Percentiles rank a stretch among this genome's conserved stretches.
These are phyloP conservation scores for Stagonosporopsis rhizophila DNA, from an alignment of 2,329 filamentous ascomycete species.

Conservation along the genomic window DNA sequence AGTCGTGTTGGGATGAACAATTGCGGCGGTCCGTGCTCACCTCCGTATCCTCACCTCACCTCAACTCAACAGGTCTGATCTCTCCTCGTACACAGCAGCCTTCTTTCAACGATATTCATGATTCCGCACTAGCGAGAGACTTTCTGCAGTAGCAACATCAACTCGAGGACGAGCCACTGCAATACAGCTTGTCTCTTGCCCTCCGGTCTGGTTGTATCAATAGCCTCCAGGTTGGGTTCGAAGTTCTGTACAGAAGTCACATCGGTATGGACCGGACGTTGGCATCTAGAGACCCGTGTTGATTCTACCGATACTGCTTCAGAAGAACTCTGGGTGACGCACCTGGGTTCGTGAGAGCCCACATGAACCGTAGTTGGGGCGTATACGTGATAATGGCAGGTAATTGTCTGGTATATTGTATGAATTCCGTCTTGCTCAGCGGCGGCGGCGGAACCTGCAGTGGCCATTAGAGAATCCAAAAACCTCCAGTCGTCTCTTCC, in stretches of 20 bases:
- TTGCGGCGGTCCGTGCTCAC: conserved; percentile 38
- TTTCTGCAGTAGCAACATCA: conserved; percentile 11
- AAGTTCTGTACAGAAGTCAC: background rate
- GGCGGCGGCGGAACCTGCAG: conserved; percentile 12
- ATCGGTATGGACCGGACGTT: background rate
- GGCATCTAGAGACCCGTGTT: background rate
- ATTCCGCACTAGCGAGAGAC: background rate
- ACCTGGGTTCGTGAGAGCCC: background rate
- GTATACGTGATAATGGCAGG: conserved; percentile 21
- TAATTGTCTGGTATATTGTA: conserved; percentile 13
- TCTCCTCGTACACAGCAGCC: background rate
- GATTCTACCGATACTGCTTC: background rate
- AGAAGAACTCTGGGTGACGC: conserved; percentile 9
- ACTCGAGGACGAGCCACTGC: conserved; percentile 18
- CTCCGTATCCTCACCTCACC: conserved; percentile 17
- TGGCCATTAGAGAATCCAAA: conserved; percentile 12
- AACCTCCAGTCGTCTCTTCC: conserved; percentile 3
- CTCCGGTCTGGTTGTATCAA: background rate
- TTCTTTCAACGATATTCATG: background rate
- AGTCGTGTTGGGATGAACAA: conserved; percentile 22
- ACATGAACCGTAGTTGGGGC: conserved; percentile 20
- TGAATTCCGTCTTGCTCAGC: conserved; percentile 12
- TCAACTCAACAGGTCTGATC: background rate
- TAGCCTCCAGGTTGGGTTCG: conserved; percentile 1
- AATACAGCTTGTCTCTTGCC: conserved; percentile 18